Conservation (phyloP, 2,329 filamentous ascomycete genomes). For the Penicillium glabrum region DNA sequence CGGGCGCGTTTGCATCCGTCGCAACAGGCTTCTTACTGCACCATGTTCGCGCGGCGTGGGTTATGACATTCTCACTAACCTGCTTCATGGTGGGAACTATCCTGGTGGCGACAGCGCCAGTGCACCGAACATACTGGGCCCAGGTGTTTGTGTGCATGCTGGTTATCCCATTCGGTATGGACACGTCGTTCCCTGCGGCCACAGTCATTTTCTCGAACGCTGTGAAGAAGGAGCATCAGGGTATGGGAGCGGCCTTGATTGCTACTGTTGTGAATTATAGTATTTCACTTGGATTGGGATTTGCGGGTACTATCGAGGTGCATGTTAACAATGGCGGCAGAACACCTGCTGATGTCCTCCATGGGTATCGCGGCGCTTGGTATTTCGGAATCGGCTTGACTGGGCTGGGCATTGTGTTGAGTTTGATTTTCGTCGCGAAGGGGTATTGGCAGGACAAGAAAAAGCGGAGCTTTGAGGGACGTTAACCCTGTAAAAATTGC, state of each 20-base stretch:
- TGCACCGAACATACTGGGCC: constrained; percentile 63
- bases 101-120: constrained; percentile 48
- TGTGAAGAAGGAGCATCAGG: constrained; percentile 49
- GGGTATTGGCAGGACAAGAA: constrained; percentile 9
- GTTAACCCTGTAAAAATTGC: not conserved
- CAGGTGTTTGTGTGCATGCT: constrained; percentile 61
- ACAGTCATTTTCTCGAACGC: constrained; percentile 60
- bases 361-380: constrained; percentile 42
- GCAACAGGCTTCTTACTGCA: constrained; percentile 27
- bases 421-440: constrained; percentile 12
- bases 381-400: constrained; percentile 42
- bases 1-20: constrained; percentile 33
- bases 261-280: constrained; percentile 68
- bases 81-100: constrained; percentile 45
- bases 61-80: constrained; percentile 30
- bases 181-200: constrained; percentile 65
- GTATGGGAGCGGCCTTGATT: constrained; percentile 57
- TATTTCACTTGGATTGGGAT: constrained; percentile 64
- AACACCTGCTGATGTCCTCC: constrained; percentile 26
- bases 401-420: constrained; percentile 20
- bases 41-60: constrained; percentile 21
- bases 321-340: constrained; percentile 43
- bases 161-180: constrained; percentile 63
- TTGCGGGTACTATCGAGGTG: constrained; percentile 64
- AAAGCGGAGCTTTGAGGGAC: not conserved